Percentiles rank a stretch among this genome's conserved stretches.
phyloP scores from a whole-genome alignment of 1,284 basidiomycete species.

The Bondarzewia mesenterica region DNA sequence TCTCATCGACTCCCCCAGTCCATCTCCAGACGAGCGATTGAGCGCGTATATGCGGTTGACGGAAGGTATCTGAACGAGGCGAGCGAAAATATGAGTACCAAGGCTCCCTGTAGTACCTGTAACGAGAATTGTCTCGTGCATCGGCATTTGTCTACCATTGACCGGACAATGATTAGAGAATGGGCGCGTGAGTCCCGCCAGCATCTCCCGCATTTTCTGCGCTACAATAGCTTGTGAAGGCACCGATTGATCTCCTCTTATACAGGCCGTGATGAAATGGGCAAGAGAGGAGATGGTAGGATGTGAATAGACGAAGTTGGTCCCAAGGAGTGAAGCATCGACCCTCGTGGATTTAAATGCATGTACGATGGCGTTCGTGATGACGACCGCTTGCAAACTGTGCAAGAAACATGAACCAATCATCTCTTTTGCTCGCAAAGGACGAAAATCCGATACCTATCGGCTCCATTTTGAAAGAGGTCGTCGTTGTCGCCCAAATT shows the following conservation, averaged over 20 bases:
- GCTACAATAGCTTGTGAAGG: not conserved
- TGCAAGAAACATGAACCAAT: not conserved
- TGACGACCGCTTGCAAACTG: constrained; percentile 26
- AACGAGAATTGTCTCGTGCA: constrained; percentile 2
- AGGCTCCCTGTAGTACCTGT: constrained; percentile 11
- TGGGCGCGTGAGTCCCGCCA: not conserved
- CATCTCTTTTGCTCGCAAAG: not conserved
- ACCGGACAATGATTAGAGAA: not conserved
- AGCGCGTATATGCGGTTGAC: constrained; percentile 18
- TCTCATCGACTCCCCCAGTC: not conserved
- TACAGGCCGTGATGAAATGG: constrained; percentile 5
- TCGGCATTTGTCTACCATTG: not conserved
- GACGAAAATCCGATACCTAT: constrained; percentile 27
- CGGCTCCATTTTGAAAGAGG: constrained; percentile 34
- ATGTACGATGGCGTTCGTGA: constrained; percentile 23
- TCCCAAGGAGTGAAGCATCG: constrained; percentile 5
- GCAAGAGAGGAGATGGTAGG: constrained; percentile 15
- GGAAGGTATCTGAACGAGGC: constrained; percentile 3
- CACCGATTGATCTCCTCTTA: not conserved
- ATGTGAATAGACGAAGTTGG: constrained; percentile 15
- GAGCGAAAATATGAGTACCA: constrained; percentile 9
- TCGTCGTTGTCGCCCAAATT: constrained; percentile 27
- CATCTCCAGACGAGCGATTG: no score
- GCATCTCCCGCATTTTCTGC: not conserved
- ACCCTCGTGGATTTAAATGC: constrained; percentile 14